Evolutionary conservation across 805 yeast species (phyloP).

Genomic region (Kazachstania bromeliacearum): DNA sequence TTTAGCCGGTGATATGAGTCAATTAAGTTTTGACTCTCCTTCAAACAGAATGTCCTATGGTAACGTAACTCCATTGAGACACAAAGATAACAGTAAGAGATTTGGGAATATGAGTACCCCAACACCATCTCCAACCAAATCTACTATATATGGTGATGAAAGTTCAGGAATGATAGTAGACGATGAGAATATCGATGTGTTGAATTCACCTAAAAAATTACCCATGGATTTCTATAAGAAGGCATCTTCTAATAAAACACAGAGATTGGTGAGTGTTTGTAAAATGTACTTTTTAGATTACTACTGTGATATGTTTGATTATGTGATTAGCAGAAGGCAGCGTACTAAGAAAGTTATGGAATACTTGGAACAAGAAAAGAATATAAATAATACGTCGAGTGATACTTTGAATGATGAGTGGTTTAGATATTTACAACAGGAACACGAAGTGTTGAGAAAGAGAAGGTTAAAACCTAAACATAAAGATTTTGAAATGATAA

Average conservation of each 20-base stretch:
- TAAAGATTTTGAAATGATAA: conserved; percentile 90
- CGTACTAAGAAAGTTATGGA: conserved; percentile 63
- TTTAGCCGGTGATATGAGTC: conserved; percentile 29
- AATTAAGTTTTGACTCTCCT: conserved; percentile 23
- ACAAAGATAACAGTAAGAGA: conserved; percentile 4
- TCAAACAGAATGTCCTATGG: conserved; percentile 1
- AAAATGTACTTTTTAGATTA: conserved; percentile 91
- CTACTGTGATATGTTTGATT: conserved; percentile 92
- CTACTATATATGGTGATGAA: conserved; percentile 15
- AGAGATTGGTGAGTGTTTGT: conserved; percentile 80
- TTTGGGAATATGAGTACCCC: conserved; percentile 8
- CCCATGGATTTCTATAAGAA: conserved; percentile 43
- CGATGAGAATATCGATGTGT: conserved; percentile 19
- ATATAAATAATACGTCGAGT: conserved; percentile 18
- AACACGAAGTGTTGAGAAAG: conserved; percentile 74
- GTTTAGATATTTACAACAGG: conserved; percentile 75
- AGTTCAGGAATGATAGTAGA: conserved; percentile 30
- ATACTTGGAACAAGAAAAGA: conserved; percentile 35
- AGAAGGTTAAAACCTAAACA: conserved; percentile 87
- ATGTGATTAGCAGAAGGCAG: conserved; percentile 77
- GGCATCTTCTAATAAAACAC: conserved; percentile 66
- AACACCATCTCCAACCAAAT: conserved; percentile 26
- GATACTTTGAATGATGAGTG: conserved; percentile 48
- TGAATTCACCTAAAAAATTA: conserved; percentile 29
- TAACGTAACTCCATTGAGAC: conserved; percentile 16